These are phyloP conservation scores for Ceriops decandra DNA, from an alignment of 345 rosid genomes.

Conservation along the genomic window DNA sequence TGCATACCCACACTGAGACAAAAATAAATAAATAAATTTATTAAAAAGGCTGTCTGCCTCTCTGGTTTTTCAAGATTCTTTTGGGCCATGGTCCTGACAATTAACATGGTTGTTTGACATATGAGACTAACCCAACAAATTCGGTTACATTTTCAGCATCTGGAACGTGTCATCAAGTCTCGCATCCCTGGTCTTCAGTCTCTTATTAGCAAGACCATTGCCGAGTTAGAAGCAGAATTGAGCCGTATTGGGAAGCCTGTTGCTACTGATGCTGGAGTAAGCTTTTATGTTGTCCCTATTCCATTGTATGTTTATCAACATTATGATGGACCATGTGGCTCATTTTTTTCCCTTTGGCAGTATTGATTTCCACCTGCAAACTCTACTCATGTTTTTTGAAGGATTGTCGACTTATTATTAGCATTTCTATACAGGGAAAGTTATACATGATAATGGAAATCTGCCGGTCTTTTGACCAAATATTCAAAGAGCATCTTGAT, in stretches of 20 bases:
- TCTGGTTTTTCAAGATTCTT: too few relatives aligned
- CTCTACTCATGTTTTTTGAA: neutral
- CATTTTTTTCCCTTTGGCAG: neutral
- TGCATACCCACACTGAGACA: too few relatives aligned
- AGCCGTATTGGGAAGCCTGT: constrained; percentile 89
- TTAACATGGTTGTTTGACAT: too few relatives aligned
- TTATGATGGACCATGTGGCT: neutral
- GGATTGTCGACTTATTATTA: neutral
- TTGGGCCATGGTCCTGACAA: too few relatives aligned
- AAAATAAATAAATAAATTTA: too few relatives aligned
- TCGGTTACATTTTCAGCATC: constrained; percentile 54
- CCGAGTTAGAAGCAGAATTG: constrained; percentile 77
- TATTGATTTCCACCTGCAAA: neutral
- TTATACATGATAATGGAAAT: constrained; percentile 92
- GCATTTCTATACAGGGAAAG: constrained; percentile 63
- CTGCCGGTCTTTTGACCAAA: constrained; percentile 88
- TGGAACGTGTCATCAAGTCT: constrained; percentile 94
- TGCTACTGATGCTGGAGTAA: constrained; percentile 91
- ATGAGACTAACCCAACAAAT: too few relatives aligned
- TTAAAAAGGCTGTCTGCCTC: too few relatives aligned
- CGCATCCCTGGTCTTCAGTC: constrained; percentile 91
- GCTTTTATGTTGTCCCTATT: constrained; percentile 20
- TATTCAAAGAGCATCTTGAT: constrained; percentile 90
- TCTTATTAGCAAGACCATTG: constrained; percentile 75
- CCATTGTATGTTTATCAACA: neutral